These are phyloP conservation scores for Annulohypoxylon nitens DNA, from an alignment of 495 filamentous ascomycete species.

Conservation along the genomic window DNA sequence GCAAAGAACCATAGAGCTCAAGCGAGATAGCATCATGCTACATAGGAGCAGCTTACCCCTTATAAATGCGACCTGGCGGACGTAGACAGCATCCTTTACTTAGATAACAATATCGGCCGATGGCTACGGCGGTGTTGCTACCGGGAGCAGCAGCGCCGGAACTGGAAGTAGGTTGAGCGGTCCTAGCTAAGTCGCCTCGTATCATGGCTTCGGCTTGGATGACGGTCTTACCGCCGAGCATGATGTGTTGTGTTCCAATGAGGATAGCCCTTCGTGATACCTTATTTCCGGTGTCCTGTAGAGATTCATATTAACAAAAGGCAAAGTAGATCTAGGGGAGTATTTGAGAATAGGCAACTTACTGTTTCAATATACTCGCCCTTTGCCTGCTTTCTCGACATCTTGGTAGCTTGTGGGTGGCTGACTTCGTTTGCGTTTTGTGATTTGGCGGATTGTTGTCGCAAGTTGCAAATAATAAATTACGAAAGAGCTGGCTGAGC, in stretches of 20 bases:
- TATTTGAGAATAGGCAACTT: conserved; percentile 40
- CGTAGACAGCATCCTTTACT: conserved; percentile 77
- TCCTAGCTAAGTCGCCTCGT: conserved; percentile 86
- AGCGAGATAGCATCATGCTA: not conserved
- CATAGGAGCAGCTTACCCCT: conserved; percentile 61
- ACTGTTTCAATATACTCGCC: conserved; percentile 98
- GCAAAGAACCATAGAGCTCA: not conserved
- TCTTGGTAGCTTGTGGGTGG: conserved; percentile 52
- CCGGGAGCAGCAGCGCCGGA: conserved; percentile 51
- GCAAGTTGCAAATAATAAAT: too few species aligned
- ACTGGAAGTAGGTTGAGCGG: conserved; percentile 56
- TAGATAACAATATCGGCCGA: conserved; percentile 90
- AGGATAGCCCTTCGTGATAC: conserved; percentile 91
- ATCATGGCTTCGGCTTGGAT: conserved; percentile 93
- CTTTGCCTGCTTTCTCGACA: conserved; percentile 82
- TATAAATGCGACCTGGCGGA: conserved; percentile 80
- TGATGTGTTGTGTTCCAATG: conserved; percentile 95
- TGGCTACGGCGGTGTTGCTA: conserved; percentile 78
- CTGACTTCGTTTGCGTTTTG: not conserved
- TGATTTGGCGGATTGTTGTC: too few species aligned
- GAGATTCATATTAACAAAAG: conserved; percentile 18
- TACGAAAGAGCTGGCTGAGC: too few species aligned
- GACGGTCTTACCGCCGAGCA: conserved; percentile 94
- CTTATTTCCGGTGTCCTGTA: conserved; percentile 96
- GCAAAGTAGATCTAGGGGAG: not conserved